Base-by-base conservation (phyloP, 1,284 basidiomycete species). In the Ceratobasidium sp. region DNA sequence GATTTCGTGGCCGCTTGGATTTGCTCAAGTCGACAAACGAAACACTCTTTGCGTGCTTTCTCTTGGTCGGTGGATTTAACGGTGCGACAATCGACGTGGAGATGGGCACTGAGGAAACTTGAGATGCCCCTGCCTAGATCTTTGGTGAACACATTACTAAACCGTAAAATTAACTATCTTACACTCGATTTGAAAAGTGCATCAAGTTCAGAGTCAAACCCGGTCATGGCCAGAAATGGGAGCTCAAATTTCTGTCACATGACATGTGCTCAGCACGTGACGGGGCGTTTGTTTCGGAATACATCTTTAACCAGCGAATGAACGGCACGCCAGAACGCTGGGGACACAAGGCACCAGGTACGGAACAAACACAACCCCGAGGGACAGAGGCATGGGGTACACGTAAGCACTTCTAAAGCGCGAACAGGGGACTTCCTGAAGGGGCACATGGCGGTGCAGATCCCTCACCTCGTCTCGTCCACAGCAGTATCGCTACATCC, bases 101-200 rank as follows among this genome's bases (percentile, higher is more conserved):
- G 30, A 63, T 44, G 46, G 66, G 60, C 23, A 23, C 58, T 11
- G 69, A 69, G 72, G 53, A 64, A 73, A 40, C 60, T 18, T 44
- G 36, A 49, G 38, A 23, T 58, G 72, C 54, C 62, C 42, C 60
- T 66, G 54, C 62, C 67, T 71, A 36, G 23, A 36, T 38, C 21
- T 33, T 23, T 12, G 30, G 49, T 70, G 7, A 40, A n/a, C 12
- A 3, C 21, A 18, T 33, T 36, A 21, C 42, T 60, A 56, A 9
- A 30, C 23, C 8, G 28, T 2, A n/a, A 6, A 33, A n/a, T 16
- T 25, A n/a, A 14, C 7, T 5, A 14, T 78, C 82, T 76, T 67
- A 82, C 82, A 48, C 78, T 78, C 64, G 80, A 79, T 40, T 78
- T 77, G 77, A 83, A 83, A 23, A 83, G 61, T 73, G 78, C 79